Conservation (phyloP, 257 asterid genomes). For the Solanum ossicruentum region DNA sequence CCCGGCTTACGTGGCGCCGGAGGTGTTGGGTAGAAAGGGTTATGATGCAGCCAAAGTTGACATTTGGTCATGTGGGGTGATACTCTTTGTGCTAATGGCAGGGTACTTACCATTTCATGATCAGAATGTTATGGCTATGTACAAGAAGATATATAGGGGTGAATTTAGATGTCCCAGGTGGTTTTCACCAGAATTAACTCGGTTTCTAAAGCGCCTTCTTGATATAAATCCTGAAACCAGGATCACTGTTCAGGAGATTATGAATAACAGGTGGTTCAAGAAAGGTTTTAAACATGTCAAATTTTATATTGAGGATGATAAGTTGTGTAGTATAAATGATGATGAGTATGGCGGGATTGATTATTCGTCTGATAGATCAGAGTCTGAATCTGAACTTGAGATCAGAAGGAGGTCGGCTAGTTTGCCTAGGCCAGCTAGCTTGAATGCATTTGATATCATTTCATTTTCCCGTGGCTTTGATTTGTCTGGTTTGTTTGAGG, state of each 20-base stretch:
- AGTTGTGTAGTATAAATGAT: constrained; percentile 49
- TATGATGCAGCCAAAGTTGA: constrained; percentile 89
- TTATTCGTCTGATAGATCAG: constrained; percentile 53
- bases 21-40: constrained; percentile 76
- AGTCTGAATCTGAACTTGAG: constrained; percentile 55
- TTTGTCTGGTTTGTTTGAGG: constrained; percentile 84
- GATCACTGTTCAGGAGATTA: constrained; percentile 50
- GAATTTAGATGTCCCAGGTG: constrained; percentile 89
- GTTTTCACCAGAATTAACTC: constrained; percentile 65
- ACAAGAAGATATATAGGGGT: constrained; percentile 83
- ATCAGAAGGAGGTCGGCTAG: constrained; percentile 24
- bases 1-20: constrained; percentile 95
- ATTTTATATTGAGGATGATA: constrained; percentile 81
- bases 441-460: constrained; percentile 87
- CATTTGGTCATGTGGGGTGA: constrained; percentile 94
- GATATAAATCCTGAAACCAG: constrained; percentile 54
- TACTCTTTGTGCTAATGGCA: constrained; percentile 79
- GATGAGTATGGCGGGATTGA: constrained; percentile 1
- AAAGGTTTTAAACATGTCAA: constrained; percentile 50
- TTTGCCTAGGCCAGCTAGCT: constrained; percentile 77
- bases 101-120: constrained; percentile 89
- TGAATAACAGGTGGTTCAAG: constrained; percentile 58
- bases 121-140: constrained; percentile 84
- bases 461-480: constrained; percentile 84
- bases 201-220: constrained; percentile 34